Evolutionary conservation across 768 basidiomycete species (phyloP), one percentile per base, ranked within the genome.

Genomic region (Trichaptum fuscoviolaceum): DNA sequence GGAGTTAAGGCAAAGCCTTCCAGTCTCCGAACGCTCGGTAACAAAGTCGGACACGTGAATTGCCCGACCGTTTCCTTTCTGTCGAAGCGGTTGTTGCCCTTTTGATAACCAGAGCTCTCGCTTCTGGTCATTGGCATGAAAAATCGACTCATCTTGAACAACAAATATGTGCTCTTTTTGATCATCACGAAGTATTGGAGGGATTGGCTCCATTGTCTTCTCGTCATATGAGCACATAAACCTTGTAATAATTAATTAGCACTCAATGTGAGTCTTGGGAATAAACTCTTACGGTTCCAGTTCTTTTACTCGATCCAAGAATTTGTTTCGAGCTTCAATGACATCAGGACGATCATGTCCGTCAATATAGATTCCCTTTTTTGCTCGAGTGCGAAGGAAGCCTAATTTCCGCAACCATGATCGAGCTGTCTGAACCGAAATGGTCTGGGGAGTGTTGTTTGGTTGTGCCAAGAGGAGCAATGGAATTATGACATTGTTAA

Each of bases 81-180:
- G 76, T 17, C 66, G 71, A 23, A 78, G 64, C 5, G 70, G 70
- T 62, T 71, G 68, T 62, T 79, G 66, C 0, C 69, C 74, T 25
- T 68, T 60, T 24, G 27, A 7, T 2, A 78, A 68, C 72, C 74
- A 73, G n/a, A 66, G 63, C 35, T 59, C 52, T 24, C 63, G 63
- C n/a, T 61, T 36, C 57, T 61, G 64, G 24, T 76, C 72, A 59
- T 74, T 74, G 25, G 71, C 72, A 27, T 70, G 70, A 61, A 73
- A 25, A 25, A 69, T 68, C 4, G 57, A 62, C 63, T 74, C 71
- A 64, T 75, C 70, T 63, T 75, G 74, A 58, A 66, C 62, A 24
- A 75, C 35, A n/a, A 67, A 62, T 7, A 69, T 59, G 35, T 70
- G 71, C 2, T 68, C 58, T 60, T 66, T 67, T 30, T 71, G 64